phyloP scores from a whole-genome alignment of 139 green algal genomes.

The Tetraselmis striata region DNA sequence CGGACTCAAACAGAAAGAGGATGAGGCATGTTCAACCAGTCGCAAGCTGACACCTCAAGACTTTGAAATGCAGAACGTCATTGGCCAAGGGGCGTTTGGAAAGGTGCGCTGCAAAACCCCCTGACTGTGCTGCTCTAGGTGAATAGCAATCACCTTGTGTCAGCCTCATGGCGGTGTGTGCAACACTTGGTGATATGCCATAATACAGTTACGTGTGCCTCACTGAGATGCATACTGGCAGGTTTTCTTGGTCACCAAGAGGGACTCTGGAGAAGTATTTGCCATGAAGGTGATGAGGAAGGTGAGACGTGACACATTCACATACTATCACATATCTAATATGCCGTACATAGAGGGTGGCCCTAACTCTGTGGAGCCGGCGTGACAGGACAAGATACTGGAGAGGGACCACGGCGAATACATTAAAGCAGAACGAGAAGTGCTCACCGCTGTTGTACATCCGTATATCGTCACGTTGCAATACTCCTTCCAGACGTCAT shows the following conservation, averaged over 20 bases:
- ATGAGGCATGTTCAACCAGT: not conserved
- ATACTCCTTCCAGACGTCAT: slow-evolving; percentile 88
- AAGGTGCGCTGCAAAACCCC: too few relatives aligned
- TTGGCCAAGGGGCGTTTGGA: slow-evolving; percentile 94
- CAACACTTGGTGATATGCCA: not conserved
- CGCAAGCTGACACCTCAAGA: slow-evolving; percentile 65
- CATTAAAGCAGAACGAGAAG: slow-evolving; percentile 79
- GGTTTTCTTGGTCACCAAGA: not conserved
- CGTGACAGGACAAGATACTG: slow-evolving; percentile 81
- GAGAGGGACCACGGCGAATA: slow-evolving; percentile 87
- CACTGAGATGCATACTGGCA: not conserved
- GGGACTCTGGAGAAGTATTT: slow-evolving; percentile 3
- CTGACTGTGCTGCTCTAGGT: too few relatives aligned
- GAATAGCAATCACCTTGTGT: too few relatives aligned
- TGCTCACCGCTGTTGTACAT: slow-evolving; percentile 86
- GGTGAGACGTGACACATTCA: too few relatives aligned
- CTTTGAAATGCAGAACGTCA: slow-evolving; percentile 89
- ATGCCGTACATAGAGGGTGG: too few relatives aligned
- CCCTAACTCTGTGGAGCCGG: too few relatives aligned
- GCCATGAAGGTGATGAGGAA: slow-evolving; percentile 97
- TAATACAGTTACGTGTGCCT: not conserved
- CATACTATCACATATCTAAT: too few relatives aligned
- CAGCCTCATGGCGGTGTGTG: too few relatives aligned
- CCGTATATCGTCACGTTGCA: slow-evolving; percentile 94
- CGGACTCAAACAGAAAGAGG: slow-evolving; percentile 1